Evolutionary conservation across 2,329 filamentous ascomycete species (phyloP).

Genomic region (Ascochyta lentis): DNA sequence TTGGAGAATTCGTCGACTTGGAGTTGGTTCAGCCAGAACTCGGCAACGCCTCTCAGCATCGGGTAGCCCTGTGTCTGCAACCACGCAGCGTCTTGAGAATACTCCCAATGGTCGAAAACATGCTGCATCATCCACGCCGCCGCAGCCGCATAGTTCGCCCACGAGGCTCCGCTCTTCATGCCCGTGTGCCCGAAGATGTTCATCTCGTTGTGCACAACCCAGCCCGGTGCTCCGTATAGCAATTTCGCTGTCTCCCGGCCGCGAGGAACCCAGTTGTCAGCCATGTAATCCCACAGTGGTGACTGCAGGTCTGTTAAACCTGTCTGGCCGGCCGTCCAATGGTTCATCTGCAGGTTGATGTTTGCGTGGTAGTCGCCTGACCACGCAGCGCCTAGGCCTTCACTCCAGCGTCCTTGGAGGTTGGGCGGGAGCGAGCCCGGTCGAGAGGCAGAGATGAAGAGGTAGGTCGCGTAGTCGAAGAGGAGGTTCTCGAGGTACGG

Average conservation of each 20-base stretch:
- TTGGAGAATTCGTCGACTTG: conserved; percentile 58
- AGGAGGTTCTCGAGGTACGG: conserved; percentile 61
- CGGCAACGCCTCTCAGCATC: conserved; percentile 59
- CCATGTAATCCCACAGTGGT: conserved; percentile 62
- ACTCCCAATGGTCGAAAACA: conserved; percentile 64
- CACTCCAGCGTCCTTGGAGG: conserved; percentile 64
- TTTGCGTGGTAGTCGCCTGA: conserved; percentile 64
- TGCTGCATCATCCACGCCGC: conserved; percentile 68
- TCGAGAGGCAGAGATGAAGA: conserved; percentile 63
- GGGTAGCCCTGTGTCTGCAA: conserved; percentile 57
- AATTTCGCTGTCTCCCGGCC: conserved; percentile 61
- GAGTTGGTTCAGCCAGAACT: conserved; percentile 65
- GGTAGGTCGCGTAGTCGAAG: conserved; percentile 61
- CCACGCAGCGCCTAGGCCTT: conserved; percentile 57
- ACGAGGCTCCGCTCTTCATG: conserved; percentile 55
- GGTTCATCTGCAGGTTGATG: conserved; percentile 69
- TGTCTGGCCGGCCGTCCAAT: conserved; percentile 63
- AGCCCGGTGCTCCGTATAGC: conserved; percentile 62
- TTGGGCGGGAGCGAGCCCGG: conserved; percentile 60
- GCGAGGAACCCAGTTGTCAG: conserved; percentile 60
- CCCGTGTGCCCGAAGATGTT: conserved; percentile 66
- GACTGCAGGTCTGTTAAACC: conserved; percentile 56
- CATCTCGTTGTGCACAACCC: conserved; percentile 64
- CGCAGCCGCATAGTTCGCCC: conserved; percentile 55
- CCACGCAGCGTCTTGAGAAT: conserved; percentile 58